Base-by-base conservation (phyloP, 2,329 filamentous ascomycete species). In the Lachnellula occidentalis region DNA sequence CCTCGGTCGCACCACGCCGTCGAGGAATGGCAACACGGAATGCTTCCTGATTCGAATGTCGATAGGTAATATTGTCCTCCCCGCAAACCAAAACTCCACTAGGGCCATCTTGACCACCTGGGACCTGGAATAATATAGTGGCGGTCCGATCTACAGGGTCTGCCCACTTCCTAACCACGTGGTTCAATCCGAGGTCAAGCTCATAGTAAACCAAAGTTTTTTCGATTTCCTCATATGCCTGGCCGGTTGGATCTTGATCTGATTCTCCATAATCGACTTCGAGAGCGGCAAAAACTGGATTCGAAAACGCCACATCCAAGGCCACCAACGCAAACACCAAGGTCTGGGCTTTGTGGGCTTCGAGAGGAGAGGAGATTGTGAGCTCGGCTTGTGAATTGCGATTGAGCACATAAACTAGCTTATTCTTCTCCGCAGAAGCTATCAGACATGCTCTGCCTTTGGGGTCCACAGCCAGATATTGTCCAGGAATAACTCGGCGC, bases 361-460 rank as follows among this genome's bases (percentile, higher is more conserved):
- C 95, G 17, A 99, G 80, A 0, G 94, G 94, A 14, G 94, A 99
- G 5, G 94, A 99, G 49, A 99, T 99, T 41, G 92, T 95, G 65
- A 99, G 83, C 71, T 96, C 90, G 17, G 92, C 92, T 72, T 97
- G 90, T 3, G 91, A 83, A 73, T 96, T 95, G 61, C 95, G 87
- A 72, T 97, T 97, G 63, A 99, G 79, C 66, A 99, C 92, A 73
- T 99, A 99, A 63, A 99, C 94, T 54, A 99, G 87, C 76, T 99
- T 99, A 76, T 97, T 99, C 81, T 99, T 99, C 75, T 99, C 95
- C 53, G 92, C 81, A 5, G 92, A 92, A 9, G 94, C 91, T 58
- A 97, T 89, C 69, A 99, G 80, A 69, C 92, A 96, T 53, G 95
- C 95, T 75, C 94, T 85, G 53, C 94, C 94, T 72, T 96, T 96